A percentile compares a stretch with the other conserved stretches of the same genome.
phyloP scores from a whole-genome alignment of 495 filamentous ascomycete genomes.

The Pseudevernia furfuracea region DNA sequence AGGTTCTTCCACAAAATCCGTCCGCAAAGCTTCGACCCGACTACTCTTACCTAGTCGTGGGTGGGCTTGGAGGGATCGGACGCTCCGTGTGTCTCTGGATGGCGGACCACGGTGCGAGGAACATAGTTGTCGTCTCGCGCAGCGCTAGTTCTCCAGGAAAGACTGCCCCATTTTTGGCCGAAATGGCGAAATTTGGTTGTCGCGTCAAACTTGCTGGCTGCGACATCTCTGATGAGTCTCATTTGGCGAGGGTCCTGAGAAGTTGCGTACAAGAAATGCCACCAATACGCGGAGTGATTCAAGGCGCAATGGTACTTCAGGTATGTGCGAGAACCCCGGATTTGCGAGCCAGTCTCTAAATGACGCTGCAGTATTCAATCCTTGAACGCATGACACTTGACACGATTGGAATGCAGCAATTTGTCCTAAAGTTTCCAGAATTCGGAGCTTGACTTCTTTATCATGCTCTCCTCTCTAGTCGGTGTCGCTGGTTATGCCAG shows the following conservation, averaged over 20 bases:
- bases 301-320: constrained; percentile 24
- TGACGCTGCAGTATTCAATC: no score
- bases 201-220: neutral
- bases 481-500: no score
- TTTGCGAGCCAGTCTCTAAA: no score
- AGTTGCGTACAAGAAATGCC: constrained; percentile 5
- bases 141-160: constrained; percentile 4
- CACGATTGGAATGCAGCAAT: no score
- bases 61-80: constrained; percentile 34
- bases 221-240: constrained; percentile 3
- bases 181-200: neutral
- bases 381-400: no score
- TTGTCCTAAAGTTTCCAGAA: no score
- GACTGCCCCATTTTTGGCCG: neutral
- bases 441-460: no score
- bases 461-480: no score
- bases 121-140: constrained; percentile 30
- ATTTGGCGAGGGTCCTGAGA: constrained; percentile 3
- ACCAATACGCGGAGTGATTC: constrained; percentile 22
- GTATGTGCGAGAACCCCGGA: constrained; percentile 9
- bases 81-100: constrained; percentile 27
- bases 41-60: constrained; percentile 32
- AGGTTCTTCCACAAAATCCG: neutral
- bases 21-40: neutral
- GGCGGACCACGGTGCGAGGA: constrained; percentile 26